Base-by-base conservation (phyloP, 805 yeast genomes). In the Blastobotrys mokoenaii region DNA sequence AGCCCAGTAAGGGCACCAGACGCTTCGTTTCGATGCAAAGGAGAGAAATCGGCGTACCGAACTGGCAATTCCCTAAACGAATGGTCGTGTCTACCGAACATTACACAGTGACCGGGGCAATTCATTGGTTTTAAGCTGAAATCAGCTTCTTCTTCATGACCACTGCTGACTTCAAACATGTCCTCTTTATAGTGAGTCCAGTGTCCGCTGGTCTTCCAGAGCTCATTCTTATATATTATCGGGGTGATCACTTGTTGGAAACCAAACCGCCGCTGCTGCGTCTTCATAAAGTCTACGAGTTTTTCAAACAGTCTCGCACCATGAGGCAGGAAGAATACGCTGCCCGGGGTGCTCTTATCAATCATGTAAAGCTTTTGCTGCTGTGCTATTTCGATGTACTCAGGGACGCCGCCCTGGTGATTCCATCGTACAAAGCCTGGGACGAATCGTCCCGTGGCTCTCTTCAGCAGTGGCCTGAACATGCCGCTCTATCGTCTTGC, bases 161-260 rank as follows among this genome's bases (percentile, higher is more conserved):
- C 37, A 1, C 89, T 84, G 46, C 76, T 81, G 1, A 89, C 96
- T 56, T 77, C 74, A 61, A 89, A 90, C 98, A 90, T 90, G 63
- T 90, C 97, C 33, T 85, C 90, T 54, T 85, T 77, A 61, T 93
- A 90, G 59, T 90, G 89, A 10, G 81, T 84, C 97, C 97, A 90
- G 65, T 93, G 98, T 0, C 97, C 97, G 9, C 95, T 83, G 42
- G 73, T 77, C 63, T 88, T 83, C 96, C 97, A 93, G 14, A 93
- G 68, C 32, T 78, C 74, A 47, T 80, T 80, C 55, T 82, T 84
- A 66, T 82, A 93, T 11, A 93, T 82, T 53, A 90, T 71, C 1
- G 98, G 98, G 0, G 96, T 85, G 22, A 90, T 77, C 4, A 93
- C 97, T 65, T 93, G 97, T 47, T 84, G 80, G 58, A 88, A 93